A percentile compares a stretch with the other conserved stretches of the same genome.
Evolutionary conservation across 805 yeast species (phyloP).

Genomic region (Wickerhamiella domercqiae): DNA sequence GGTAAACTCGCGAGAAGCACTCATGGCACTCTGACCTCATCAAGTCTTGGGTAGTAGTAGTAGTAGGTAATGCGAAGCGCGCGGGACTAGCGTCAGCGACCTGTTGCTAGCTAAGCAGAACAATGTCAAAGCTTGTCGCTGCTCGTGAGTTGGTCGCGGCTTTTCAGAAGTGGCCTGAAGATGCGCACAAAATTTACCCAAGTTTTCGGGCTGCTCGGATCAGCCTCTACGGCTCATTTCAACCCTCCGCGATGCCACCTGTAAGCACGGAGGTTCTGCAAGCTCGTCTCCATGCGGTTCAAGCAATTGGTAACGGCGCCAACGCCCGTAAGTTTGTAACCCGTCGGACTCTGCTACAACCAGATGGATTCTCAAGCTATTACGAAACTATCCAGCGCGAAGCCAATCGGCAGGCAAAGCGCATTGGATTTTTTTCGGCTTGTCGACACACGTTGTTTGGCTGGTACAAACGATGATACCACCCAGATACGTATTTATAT

Average conservation of each 20-base stretch:
- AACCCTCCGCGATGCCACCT: constrained; percentile 16
- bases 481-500: background rate
- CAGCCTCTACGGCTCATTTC: constrained; percentile 25
- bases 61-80: too few species aligned
- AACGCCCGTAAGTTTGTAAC: constrained; percentile 17
- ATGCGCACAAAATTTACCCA: constrained; percentile 31
- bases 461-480: constrained; percentile 19
- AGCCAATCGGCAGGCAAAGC: constrained; percentile 55
- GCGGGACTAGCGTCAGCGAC: too few species aligned
- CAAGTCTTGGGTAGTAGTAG: too few species aligned
- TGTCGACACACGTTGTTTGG: constrained; percentile 66
- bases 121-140: constrained; percentile 11
- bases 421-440: constrained; percentile 44
- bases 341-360: constrained; percentile 44
- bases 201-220: constrained; percentile 35
- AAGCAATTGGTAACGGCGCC: constrained; percentile 11
- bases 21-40: too few species aligned
- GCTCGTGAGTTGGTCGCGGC: constrained; percentile 16
- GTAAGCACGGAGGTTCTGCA: constrained; percentile 13
- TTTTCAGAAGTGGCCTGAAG: constrained; percentile 24
- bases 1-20: too few species aligned
- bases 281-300: constrained; percentile 17
- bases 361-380: constrained; percentile 76
- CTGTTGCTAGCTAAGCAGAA: too few species aligned
- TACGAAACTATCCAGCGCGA: constrained; percentile 58